A percentile compares a stretch with the other conserved stretches of the same genome.
These are phyloP conservation scores for Pyrenophora seminiperda DNA, from an alignment of 2,329 filamentous ascomycete genomes.

Conservation along the genomic window DNA sequence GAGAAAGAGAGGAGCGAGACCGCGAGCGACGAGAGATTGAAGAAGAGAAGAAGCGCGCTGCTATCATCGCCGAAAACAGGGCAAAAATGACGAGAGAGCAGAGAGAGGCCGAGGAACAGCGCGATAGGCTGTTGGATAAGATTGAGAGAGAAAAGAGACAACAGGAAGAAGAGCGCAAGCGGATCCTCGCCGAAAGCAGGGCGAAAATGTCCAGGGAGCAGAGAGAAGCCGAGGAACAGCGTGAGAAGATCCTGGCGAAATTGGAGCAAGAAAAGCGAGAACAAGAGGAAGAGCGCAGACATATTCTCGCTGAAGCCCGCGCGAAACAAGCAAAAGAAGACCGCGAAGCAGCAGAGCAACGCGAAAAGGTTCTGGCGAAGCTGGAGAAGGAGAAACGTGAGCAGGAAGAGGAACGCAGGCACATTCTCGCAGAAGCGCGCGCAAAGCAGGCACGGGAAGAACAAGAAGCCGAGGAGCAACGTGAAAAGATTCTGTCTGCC, in stretches of 20 bases:
- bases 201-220: constrained; percentile 28
- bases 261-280: constrained; percentile 34
- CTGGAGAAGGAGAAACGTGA: constrained; percentile 48
- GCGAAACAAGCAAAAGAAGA: constrained; percentile 36
- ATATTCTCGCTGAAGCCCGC: constrained; percentile 40
- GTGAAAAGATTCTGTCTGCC: no score
- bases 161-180: constrained; percentile 35
- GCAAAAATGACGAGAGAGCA: constrained; percentile 39
- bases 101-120: constrained; percentile 31
- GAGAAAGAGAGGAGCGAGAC: constrained; percentile 38
- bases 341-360: constrained; percentile 31
- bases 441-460: constrained; percentile 11
- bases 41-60: constrained; percentile 49
- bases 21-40: constrained; percentile 47
- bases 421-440: constrained; percentile 39
- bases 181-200: constrained; percentile 40
- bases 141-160: constrained; percentile 34
- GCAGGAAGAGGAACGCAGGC: constrained; percentile 36
- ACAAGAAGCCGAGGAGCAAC: neutral
- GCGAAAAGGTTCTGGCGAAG: constrained; percentile 39
- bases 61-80: constrained; percentile 47
- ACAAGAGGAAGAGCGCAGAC: constrained; percentile 34
- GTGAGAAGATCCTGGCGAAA: constrained; percentile 35
- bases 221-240: constrained; percentile 31
- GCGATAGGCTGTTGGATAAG: constrained; percentile 35